Percentiles rank a stretch among this genome's conserved stretches.
Conservation (phyloP, 345 rosid species). For the Gossypium sturtianum region DNA sequence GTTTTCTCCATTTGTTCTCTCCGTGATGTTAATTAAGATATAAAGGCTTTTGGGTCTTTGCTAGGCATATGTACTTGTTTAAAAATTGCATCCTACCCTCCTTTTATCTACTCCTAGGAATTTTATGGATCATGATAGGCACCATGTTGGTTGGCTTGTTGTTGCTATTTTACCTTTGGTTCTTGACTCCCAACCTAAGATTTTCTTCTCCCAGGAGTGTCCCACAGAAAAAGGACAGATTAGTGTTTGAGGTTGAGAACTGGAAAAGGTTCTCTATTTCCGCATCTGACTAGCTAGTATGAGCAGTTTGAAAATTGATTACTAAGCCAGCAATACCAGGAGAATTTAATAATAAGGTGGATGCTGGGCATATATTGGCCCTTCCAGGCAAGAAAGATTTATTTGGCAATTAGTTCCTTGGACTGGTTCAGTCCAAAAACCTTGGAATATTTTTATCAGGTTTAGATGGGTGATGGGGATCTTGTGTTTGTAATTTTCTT, state of each 20-base stretch:
- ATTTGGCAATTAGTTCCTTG: background rate
- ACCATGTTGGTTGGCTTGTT: background rate
- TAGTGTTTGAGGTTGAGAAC: background rate
- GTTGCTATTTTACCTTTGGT: background rate
- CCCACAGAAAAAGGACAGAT: background rate
- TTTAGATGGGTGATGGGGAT: background rate
- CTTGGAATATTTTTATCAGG: background rate
- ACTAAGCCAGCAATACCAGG: background rate
- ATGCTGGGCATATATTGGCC: background rate
- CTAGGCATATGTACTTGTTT: background rate
- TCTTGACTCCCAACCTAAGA: background rate
- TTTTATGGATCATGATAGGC: background rate
- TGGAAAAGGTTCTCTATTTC: background rate
- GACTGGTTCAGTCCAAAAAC: background rate
- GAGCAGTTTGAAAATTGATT: background rate
- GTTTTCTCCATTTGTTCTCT: background rate
- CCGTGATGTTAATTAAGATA: background rate
- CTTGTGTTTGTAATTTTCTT: background rate
- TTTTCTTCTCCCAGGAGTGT: background rate
- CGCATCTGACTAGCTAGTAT: background rate
- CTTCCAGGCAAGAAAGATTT: background rate
- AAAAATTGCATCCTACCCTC: background rate
- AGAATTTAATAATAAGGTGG: background rate
- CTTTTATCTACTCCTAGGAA: background rate
- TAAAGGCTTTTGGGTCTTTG: background rate